Percentiles rank a stretch among this genome's conserved stretches.
Evolutionary conservation across 2,329 filamentous ascomycete species (phyloP).

Genomic region (Macrophomina phaseolina): DNA sequence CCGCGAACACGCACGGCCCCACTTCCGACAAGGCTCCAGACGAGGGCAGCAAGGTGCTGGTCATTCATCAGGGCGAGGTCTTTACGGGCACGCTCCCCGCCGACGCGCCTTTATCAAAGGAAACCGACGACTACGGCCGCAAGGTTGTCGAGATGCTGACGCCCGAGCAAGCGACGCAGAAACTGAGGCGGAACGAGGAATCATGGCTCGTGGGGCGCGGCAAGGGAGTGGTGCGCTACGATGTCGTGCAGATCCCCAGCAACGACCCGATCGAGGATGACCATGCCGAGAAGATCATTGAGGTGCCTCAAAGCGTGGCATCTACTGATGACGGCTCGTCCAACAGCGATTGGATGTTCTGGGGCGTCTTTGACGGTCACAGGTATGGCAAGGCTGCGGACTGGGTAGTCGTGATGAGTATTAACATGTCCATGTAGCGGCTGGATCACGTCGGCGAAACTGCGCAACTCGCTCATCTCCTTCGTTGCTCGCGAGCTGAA

Average conservation of each 20-base stretch:
- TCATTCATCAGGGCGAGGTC: constrained; percentile 89
- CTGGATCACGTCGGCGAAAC: constrained; percentile 96
- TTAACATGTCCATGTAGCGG: constrained; percentile 62
- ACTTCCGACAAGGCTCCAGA: constrained; percentile 55
- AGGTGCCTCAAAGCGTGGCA: constrained; percentile 71
- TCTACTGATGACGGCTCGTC: constrained; percentile 60
- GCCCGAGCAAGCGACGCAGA: constrained; percentile 89
- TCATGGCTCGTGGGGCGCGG: constrained; percentile 90
- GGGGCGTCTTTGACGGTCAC: constrained; percentile 98
- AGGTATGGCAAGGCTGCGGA: constrained; percentile 62
- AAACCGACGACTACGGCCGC: constrained; percentile 80
- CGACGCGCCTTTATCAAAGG: constrained; percentile 86
- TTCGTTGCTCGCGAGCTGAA: constrained; percentile 95
- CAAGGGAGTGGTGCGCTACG: constrained; percentile 90
- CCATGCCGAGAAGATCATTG: constrained; percentile 96
- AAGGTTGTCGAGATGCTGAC: constrained; percentile 96
- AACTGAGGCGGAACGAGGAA: constrained; percentile 86
- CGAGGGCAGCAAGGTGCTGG: constrained; percentile 69
- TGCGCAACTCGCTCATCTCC: constrained; percentile 88
- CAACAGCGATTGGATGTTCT: constrained; percentile 97
- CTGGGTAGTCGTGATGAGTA: background rate
- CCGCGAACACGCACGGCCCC: constrained; percentile 30
- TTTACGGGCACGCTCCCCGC: constrained; percentile 86
- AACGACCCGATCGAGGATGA: constrained; percentile 99
- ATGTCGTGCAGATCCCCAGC: constrained; percentile 90